A percentile compares a stretch with the other conserved stretches of the same genome.
phyloP scores from a whole-genome alignment of 148 eudicot species.

The Silene conica region DNA sequence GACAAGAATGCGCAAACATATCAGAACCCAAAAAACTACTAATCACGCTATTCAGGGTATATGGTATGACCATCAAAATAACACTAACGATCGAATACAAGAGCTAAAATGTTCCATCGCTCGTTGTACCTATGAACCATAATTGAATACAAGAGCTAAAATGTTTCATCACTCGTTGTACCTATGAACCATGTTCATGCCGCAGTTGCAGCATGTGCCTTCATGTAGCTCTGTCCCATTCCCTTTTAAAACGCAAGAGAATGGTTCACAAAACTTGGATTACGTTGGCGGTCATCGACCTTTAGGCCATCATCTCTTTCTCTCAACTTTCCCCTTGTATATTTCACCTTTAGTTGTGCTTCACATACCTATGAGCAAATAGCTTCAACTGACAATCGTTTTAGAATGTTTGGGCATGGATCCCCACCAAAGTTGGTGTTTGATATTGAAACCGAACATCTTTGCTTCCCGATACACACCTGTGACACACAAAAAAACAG shows the following conservation, averaged over 20 bases:
- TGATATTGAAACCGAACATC: slow-evolving; percentile 43
- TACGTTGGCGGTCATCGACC: slow-evolving; percentile 14
- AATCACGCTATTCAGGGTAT: neutral
- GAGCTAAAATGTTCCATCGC: too few relatives aligned
- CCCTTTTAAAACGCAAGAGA: slow-evolving; percentile 25
- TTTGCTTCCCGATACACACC: slow-evolving; percentile 51
- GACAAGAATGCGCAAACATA: too few relatives aligned
- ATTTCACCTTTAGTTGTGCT: slow-evolving; percentile 9
- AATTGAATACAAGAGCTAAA: too few relatives aligned
- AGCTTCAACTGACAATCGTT: slow-evolving; percentile 59
- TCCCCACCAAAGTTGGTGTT: slow-evolving; percentile 49
- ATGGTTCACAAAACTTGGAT: slow-evolving; percentile 8
- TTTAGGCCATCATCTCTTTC: slow-evolving; percentile 2
- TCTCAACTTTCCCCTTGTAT: slow-evolving; percentile 1
- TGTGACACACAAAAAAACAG: slow-evolving; percentile 21
- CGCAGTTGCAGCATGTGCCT: slow-evolving; percentile 5
- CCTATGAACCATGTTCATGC: neutral
- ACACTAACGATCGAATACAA: neutral
- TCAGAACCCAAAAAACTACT: neutral
- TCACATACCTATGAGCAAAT: slow-evolving; percentile 35
- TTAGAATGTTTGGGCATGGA: slow-evolving; percentile 57
- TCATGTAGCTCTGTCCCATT: slow-evolving; percentile 1
- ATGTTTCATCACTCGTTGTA: neutral
- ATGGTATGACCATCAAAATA: neutral
- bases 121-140: too few relatives aligned